Conservation (phyloP, 305 asterid genomes). For the Solanum hybrid region DNA sequence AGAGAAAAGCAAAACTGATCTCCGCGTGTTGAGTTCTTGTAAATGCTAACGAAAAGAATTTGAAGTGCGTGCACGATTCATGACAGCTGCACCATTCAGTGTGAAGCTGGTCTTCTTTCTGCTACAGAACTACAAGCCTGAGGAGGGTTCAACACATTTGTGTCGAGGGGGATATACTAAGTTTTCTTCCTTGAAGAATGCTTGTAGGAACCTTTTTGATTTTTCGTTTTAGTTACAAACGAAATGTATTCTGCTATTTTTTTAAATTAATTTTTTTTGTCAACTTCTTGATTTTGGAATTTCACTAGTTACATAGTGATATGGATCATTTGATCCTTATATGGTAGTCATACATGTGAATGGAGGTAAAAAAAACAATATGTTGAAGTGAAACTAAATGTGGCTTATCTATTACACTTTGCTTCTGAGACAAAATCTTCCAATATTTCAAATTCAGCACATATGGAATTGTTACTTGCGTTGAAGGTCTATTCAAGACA, state of each 20-base stretch:
- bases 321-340: background rate
- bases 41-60: background rate
- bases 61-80: background rate
- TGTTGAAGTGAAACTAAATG: background rate
- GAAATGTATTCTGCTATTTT: background rate
- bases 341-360: background rate
- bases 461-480: background rate
- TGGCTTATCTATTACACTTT: background rate
- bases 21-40: background rate
- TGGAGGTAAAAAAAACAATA: background rate
- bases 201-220: background rate
- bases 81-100: background rate
- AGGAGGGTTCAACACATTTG: background rate
- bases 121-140: background rate
- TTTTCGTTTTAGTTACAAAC: background rate
- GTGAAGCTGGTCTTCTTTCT: background rate
- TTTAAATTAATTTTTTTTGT: background rate
- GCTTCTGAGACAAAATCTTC: background rate
- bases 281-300: background rate
- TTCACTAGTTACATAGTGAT: background rate
- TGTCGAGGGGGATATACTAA: background rate
- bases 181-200: background rate
- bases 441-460: background rate
- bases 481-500: background rate
- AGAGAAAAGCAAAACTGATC: slow-evolving; percentile 30